Evolutionary conservation across 257 asterid species (phyloP), one percentile per base, ranked within the genome.

Genomic region (Solanum chmielewskii): DNA sequence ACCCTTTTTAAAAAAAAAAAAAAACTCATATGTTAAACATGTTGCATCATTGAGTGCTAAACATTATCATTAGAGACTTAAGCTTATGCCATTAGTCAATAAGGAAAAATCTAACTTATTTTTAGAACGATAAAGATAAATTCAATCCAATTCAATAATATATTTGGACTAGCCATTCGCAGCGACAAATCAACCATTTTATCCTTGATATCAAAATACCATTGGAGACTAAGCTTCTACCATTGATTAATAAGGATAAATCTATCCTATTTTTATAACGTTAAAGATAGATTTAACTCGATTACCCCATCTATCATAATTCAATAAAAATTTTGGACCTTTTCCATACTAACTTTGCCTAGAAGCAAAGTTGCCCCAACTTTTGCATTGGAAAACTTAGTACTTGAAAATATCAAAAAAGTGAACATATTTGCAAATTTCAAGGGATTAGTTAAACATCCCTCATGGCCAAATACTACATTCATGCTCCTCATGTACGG

Each of bases 401-500:
- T 18, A 81, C 21, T 81, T 47, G 85, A 25, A 81, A 78, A 31
- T 39, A 37, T 84, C 25, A 64, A 37, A 56, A 56, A 68, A 85
- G 69, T 81, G 11, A 68, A 81, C 85, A 81, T 29, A 80, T 81
- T 81, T 81, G 69, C 85, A 81, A 27, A 9, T 29, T 49, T 49
- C 85, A 81, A 81, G 85, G 69, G 42, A 45, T 47, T 49, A 27
- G 69, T 49, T 81, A 29, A 49, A 81, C 85, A 81, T 27, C 69
- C 44, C 69, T 81, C 69, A 29, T 81, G 85, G 85, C 69, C 85
- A 81, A 25, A 81, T 81, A 81, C 66, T 81, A 76, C 83, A 88
- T 89, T 87, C 89, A 85, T 83, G 86, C 90, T 69, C 92, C 89
- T 77, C 71, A 45, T 62, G 91, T 92, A 92, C 89, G 87, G 85